Conservation (phyloP, 257 asterid genomes). For the Asclepias syriaca region DNA sequence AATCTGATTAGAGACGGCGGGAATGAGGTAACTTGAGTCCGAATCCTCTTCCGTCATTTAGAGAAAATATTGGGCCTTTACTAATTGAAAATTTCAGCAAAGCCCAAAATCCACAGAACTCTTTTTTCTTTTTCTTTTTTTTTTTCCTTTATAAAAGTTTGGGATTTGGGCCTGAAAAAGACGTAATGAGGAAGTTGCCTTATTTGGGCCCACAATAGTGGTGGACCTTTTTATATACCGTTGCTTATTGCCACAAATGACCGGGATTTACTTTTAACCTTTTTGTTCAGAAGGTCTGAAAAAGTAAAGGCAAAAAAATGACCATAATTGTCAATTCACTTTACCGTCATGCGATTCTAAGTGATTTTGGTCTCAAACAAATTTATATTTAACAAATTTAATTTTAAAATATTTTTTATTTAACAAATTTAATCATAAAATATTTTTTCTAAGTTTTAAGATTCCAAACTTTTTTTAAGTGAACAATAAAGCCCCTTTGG, state of each 20-base stretch:
- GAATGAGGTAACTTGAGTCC: not conserved
- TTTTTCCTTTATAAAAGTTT: not conserved
- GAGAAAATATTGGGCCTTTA: not conserved
- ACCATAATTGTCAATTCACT: not conserved
- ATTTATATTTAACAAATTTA: too few species aligned
- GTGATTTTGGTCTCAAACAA: too few species aligned
- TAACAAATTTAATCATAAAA: too few species aligned
- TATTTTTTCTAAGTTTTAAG: too few species aligned
- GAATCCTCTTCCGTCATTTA: not conserved
- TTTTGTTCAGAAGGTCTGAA: slow-evolving; percentile 4
- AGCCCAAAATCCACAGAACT: not conserved
- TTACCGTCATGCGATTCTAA: not conserved
- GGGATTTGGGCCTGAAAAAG: not conserved
- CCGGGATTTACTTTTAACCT: not conserved
- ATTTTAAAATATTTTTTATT: too few species aligned
- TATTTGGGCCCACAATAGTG: not conserved
- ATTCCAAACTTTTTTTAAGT: too few species aligned
- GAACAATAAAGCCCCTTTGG: too few species aligned
- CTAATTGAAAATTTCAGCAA: not conserved
- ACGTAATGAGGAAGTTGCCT: not conserved
- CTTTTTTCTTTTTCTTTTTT: too few species aligned
- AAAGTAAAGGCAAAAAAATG: slow-evolving; percentile 11
- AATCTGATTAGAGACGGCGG: not conserved
- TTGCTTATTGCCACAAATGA: slow-evolving; percentile 2
- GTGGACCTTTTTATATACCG: not conserved